phyloP scores from a whole-genome alignment of 192 early-diverging fungal species.

The Linnemannia elongata region DNA sequence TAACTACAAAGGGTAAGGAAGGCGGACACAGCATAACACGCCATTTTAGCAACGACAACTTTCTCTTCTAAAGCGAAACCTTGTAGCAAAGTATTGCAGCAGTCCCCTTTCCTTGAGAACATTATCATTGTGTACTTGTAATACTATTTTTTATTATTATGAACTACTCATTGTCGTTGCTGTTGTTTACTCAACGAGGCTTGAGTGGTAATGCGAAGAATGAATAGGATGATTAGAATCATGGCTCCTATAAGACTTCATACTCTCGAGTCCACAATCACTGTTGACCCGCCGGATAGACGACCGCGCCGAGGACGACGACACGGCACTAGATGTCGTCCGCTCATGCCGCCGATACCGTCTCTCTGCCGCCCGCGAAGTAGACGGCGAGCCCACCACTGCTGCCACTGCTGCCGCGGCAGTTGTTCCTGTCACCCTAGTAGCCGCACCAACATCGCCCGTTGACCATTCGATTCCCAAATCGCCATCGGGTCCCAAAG shows the following conservation, averaged over 20 bases:
- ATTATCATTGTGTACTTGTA: too few species aligned
- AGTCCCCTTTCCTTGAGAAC: too few species aligned
- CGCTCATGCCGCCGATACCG: slow-evolving; percentile 13
- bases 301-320: slow-evolving; percentile 21
- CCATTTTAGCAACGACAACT: too few species aligned
- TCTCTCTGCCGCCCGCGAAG: background rate
- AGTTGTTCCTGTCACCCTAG: background rate
- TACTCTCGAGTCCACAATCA: slow-evolving; percentile 50
- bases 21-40: too few species aligned
- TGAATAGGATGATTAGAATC: slow-evolving; percentile 12
- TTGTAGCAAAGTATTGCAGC: too few species aligned
- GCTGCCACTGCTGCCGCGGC: background rate
- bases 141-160: background rate
- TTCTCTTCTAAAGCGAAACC: too few species aligned
- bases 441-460: background rate
- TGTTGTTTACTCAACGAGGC: slow-evolving; percentile 17
- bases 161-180: background rate
- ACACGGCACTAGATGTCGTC: slow-evolving; percentile 17
- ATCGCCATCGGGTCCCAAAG: slow-evolving; percentile 36
- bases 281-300: slow-evolving; percentile 40
- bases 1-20: too few species aligned
- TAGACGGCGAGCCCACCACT: background rate
- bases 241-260: slow-evolving; percentile 17
- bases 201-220: background rate
- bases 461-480: slow-evolving; percentile 40